Evolutionary conservation across 2,329 filamentous ascomycete genomes (phyloP).

Genomic region (Thyridium curvatum): DNA sequence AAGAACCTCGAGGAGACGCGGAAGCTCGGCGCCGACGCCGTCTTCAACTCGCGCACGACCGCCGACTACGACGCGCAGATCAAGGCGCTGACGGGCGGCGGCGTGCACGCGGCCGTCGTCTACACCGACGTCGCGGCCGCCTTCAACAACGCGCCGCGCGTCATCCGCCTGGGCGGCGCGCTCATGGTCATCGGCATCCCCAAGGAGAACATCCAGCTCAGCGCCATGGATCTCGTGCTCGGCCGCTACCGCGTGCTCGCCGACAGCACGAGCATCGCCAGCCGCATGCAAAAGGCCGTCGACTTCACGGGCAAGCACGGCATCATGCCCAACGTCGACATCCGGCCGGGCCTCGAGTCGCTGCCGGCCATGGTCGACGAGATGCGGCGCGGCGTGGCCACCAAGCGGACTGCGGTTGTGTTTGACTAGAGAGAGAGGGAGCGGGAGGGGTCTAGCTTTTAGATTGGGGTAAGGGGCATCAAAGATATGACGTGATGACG

Average conservation of each 20-base stretch:
- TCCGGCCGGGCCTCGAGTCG: slow-evolving; percentile 28
- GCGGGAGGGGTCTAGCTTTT: too few relatives aligned
- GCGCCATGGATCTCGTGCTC: slow-evolving; percentile 30
- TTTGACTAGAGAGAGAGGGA: too few relatives aligned
- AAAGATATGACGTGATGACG: background rate
- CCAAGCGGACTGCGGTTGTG: slow-evolving; percentile 27
- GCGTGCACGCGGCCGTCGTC: slow-evolving; percentile 31
- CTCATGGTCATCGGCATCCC: slow-evolving; percentile 36
- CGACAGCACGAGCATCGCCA: slow-evolving; percentile 33
- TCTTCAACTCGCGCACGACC: slow-evolving; percentile 34
- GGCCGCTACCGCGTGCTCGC: slow-evolving; percentile 31
- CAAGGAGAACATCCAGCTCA: slow-evolving; percentile 24
- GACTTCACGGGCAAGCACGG: slow-evolving; percentile 33
- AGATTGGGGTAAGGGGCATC: background rate
- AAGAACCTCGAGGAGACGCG: slow-evolving; percentile 29
- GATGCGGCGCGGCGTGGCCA: slow-evolving; percentile 27
- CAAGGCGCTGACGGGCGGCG: slow-evolving; percentile 32
- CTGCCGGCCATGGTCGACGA: slow-evolving; percentile 28
- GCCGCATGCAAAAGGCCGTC: slow-evolving; percentile 34
- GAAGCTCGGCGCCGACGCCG: slow-evolving; percentile 30
- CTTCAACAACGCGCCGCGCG: slow-evolving; percentile 24
- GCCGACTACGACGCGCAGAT: slow-evolving; percentile 28
- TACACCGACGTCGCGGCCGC: slow-evolving; percentile 30
- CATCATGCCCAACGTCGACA: slow-evolving; percentile 30
- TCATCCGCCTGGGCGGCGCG: slow-evolving; percentile 28